Percentiles rank a stretch among this genome's conserved stretches.
Conservation (phyloP, 345 rosid species). For the Pelargonium nanum region DNA sequence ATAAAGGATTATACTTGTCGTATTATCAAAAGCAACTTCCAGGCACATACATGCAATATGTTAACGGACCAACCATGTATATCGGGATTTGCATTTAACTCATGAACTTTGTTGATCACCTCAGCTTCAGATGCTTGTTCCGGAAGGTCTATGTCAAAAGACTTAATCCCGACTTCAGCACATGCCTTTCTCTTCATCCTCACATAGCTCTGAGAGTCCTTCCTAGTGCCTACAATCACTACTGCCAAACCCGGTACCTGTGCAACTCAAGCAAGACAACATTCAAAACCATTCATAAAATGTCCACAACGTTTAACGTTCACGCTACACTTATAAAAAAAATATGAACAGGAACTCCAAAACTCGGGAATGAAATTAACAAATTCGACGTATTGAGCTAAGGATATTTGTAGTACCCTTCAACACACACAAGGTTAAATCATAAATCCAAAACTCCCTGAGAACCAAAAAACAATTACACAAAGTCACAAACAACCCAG, state of each 20-base stretch:
- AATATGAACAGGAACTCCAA: neutral
- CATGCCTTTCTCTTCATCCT: conserved; percentile 85
- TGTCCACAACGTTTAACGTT: neutral
- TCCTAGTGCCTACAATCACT: conserved; percentile 68
- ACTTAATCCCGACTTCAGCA: conserved; percentile 84
- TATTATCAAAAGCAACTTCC: neutral
- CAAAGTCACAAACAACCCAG: neutral
- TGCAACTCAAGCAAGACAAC: neutral
- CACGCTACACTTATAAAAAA: too few relatives aligned
- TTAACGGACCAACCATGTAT: conserved; percentile 55
- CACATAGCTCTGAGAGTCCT: conserved; percentile 86
- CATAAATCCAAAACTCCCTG: neutral
- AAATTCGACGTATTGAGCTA: too few relatives aligned
- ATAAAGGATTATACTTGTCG: too few relatives aligned
- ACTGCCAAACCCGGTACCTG: conserved; percentile 94
- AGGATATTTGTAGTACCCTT: neutral
- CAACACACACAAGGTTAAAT: neutral
- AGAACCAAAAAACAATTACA: neutral
- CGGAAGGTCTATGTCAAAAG: conserved; percentile 60
- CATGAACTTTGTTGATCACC: conserved; percentile 71
- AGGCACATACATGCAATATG: neutral
- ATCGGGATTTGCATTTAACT: conserved; percentile 61
- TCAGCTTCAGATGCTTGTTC: conserved; percentile 68
- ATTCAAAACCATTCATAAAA: neutral
- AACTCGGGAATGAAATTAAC: too few relatives aligned